Evolutionary conservation across 2,329 filamentous ascomycete genomes (phyloP).

Genomic region (Cytospora paraplurivora): DNA sequence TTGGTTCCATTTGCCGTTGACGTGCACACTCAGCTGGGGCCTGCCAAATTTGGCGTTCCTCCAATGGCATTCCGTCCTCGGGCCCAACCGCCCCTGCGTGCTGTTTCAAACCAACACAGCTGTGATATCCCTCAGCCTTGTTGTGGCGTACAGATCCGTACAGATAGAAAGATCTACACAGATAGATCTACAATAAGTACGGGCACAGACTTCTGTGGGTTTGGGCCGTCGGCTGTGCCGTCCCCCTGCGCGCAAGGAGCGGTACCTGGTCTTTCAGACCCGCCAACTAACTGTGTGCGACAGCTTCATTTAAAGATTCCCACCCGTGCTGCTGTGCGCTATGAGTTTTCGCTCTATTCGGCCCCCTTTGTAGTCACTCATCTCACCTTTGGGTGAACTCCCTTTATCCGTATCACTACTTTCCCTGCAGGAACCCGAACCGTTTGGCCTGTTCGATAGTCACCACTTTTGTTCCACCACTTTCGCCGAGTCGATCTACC

Average conservation of each 20-base stretch:
- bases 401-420: not conserved
- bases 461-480: slow-evolving; percentile 6
- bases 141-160: no score
- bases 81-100: not conserved
- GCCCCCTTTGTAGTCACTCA: not conserved
- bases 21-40: not conserved
- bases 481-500: not conserved
- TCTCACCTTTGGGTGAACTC: not conserved
- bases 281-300: not conserved
- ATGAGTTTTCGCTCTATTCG: not conserved
- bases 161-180: no score
- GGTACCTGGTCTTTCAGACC: not conserved
- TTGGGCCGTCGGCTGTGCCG: not conserved
- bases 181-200: no score
- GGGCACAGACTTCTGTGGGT: no score
- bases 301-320: not conserved
- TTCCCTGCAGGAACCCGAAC: not conserved
- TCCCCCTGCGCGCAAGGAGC: not conserved
- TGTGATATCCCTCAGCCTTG: not conserved
- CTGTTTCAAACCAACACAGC: not conserved
- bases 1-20: no score
- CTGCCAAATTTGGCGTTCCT: not conserved
- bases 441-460: not conserved
- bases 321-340: not conserved
- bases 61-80: not conserved